Conservation (phyloP, 169 alveolate species). For the Neospora caninum region DNA sequence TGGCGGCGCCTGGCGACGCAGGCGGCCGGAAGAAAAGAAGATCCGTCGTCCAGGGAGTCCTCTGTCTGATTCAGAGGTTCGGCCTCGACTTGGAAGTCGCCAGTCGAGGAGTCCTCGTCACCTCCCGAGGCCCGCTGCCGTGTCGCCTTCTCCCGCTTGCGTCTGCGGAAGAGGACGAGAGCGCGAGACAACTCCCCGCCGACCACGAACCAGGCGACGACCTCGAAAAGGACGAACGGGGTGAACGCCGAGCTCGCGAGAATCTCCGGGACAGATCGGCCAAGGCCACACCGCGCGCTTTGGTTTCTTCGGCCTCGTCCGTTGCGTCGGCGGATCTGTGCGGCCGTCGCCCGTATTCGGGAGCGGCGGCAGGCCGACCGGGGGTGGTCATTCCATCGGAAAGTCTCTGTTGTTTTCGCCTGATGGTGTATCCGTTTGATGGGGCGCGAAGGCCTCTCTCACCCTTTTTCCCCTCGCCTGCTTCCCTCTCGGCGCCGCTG, state of each 20-base stretch:
- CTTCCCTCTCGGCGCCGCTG: not conserved
- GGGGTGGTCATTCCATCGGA: not conserved
- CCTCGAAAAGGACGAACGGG: not conserved
- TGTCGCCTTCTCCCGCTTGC: slow-evolving; percentile 23
- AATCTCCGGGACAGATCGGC: not conserved
- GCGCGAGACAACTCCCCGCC: not conserved
- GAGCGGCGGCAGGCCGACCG: not conserved
- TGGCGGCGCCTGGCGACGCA: not conserved
- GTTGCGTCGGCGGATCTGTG: too few relatives aligned
- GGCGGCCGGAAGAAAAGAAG: not conserved
- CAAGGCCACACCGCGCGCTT: not conserved
- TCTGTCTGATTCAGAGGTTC: not conserved
- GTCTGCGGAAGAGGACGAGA: not conserved
- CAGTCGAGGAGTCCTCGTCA: not conserved
- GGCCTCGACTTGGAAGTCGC: not conserved
- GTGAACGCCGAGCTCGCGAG: not conserved
- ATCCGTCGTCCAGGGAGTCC: not conserved
- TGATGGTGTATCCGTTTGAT: not conserved
- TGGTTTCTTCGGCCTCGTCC: too few relatives aligned
- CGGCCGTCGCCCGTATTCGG: too few relatives aligned
- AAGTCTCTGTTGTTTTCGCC: not conserved
- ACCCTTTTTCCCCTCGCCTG: not conserved
- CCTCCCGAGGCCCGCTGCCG: slow-evolving; percentile 4
- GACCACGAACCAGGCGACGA: not conserved
- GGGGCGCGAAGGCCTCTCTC: not conserved